Base-by-base conservation (phyloP, 306 rosid species). In the Glycine tomentella region DNA sequence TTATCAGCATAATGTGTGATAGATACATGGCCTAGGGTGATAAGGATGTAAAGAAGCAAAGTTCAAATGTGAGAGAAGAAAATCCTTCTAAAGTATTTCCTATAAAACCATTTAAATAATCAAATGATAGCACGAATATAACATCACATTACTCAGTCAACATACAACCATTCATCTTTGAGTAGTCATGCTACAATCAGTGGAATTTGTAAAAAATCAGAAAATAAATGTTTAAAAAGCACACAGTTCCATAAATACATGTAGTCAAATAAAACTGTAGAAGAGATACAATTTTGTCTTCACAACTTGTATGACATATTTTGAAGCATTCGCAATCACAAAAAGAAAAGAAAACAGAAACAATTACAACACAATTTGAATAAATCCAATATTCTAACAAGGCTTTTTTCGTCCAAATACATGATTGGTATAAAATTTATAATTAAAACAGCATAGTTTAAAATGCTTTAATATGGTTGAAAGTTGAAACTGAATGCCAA, bases 201-300 rank as follows among this genome's bases (percentile, higher is more conserved):
- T 49, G 55, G 42, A 62, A 63, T 72, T 80, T 8, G 52, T 20
- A 61, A 61, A 31, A 59, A 5, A 48, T 38, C 25, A 57, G 5
- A 58, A 79, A 69, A 51, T 63, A 79, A 2, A 70, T n/a, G 48
- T 67, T n/a, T 44, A 20, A 57, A 57, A n/a, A 57, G 10, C 61
- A 46, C 58, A 56, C 56, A 69, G 42, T 25, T 74, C 33, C 63
- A 33, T 61, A 45, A 8, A 44, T 42, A 31, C 9, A 75, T 40
- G 48, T 14, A 49, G 25, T 51, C 7, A 48, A 66, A 51, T 15
- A 75, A n/a, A 72, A 51, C 8, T 11, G 55, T 11, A 52, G 63
- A 70, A 42, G 57, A 78, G 44, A 53, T 67, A 69, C 69, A 42
- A 20, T 57, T 57, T 67, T 7, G 51, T 34, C 31, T 42, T 42